Evolutionary conservation across 2,329 filamentous ascomycete genomes (phyloP), one percentile per base, ranked within the genome.

Genomic region (Trichoderma sp.): DNA sequence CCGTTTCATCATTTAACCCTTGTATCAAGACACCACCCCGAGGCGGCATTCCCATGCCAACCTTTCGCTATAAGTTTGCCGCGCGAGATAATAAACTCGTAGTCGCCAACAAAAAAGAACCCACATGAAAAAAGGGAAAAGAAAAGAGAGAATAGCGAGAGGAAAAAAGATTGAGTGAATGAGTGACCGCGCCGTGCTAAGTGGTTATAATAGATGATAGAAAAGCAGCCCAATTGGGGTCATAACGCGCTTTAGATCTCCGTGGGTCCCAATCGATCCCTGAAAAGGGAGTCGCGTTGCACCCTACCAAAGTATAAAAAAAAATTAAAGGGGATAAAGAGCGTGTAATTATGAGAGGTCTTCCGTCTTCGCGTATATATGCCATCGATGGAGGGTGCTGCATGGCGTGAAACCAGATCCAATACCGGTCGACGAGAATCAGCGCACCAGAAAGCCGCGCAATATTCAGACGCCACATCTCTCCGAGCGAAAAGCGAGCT

Each of bases 391-490:
- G 52, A 35, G 62, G 29, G 11, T 47, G 47, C 4, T 33, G 24
- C 35, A 57, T 47, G 62, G 64, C 31, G 53, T 59, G 40, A 56
- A 59, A 59, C 52, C 52, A 62, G 21, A n/a, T 66, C 52, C 52
- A 49, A 37, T 37, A 37, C 35, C 19, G 63, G 35, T 43, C 40
- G 40, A 40, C 55, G 29, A 43, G 40, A 37, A 57, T 58, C 56
- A 62, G 57, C 37, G 47, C 69, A 62, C 13, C 58, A 53, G 35
- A 53, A 72, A 73, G 71, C 69, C 70, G 69, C 49, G 62, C 55
- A 63, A 73, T 71, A 72, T 69, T 72, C 60, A 52, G 49, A 68
- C 76, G 75, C 75, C 75, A 72, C 68, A 68, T 31, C 58, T 61
- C 29, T 56, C 71, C 71, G 62, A 66, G 66, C 72, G 70, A 66